Evolutionary conservation across 2,329 filamentous ascomycete genomes (phyloP).

Genomic region (Penicillium sp.): DNA sequence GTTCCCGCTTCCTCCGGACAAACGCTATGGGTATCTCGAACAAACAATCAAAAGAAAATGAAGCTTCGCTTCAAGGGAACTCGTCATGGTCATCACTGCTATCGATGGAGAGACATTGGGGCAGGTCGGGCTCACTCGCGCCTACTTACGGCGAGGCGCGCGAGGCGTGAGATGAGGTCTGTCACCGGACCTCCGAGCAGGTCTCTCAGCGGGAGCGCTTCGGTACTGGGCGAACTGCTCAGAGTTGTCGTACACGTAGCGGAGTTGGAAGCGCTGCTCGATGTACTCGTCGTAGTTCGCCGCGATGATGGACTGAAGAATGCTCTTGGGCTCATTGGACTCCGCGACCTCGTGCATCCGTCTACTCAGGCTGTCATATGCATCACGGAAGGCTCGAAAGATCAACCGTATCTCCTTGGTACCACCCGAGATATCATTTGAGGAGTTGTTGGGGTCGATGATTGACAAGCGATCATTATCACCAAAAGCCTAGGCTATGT

Average conservation of each 20-base stretch:
- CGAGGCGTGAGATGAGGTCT: neutral
- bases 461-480: constrained; percentile 73
- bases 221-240: constrained; percentile 35
- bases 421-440: constrained; percentile 88
- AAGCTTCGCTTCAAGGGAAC: neutral
- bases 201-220: constrained; percentile 19
- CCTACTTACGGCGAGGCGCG: neutral
- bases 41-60: neutral
- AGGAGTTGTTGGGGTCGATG: constrained; percentile 80
- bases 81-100: neutral
- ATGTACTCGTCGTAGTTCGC: constrained; percentile 77
- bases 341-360: constrained; percentile 50
- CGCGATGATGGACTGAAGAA: constrained; percentile 70
- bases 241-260: constrained; percentile 50
- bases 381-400: constrained; percentile 66
- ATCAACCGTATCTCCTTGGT: constrained; percentile 70
- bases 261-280: constrained; percentile 64
- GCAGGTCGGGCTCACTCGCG: constrained; percentile 10
- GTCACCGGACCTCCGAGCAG: neutral
- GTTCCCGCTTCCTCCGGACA: neutral
- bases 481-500: constrained; percentile 44
- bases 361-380: constrained; percentile 57
- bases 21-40: constrained; percentile 4
- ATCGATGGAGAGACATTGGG: neutral
- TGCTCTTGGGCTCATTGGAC: constrained; percentile 44